Base-by-base conservation (phyloP, 495 filamentous ascomycete species). In the Emericellopsis terricola region DNA sequence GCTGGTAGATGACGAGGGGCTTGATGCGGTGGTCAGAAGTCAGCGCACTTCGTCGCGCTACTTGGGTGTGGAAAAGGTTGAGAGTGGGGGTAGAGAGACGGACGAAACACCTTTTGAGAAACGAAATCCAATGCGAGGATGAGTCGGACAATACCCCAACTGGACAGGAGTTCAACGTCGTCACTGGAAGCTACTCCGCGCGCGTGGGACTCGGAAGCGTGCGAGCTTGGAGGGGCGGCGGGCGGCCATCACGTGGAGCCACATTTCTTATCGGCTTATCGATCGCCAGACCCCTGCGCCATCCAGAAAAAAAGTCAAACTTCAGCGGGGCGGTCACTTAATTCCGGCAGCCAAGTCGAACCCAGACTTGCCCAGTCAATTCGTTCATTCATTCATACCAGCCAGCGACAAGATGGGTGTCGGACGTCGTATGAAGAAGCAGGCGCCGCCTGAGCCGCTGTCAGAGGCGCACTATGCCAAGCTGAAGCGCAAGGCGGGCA, bases 381-480 rank as follows among this genome's bases (percentile, higher is more conserved):
- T 29, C 28, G 8, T 15, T 14, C 28, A 15, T 9, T 5, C 8
- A 9, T 29, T 29, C 4, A 8, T 8, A 4, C 4, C 29, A 15
- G 15, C 6, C 15, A 11, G 3, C 29, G 15, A 18, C 29, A 15
- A 53, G 51, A 94, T 94, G 86, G 86, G 86, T 58, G 63, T 69
- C 38, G 80, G 83, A 41, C 81, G 84, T 46, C 84, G 89, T 41
- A 87, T 94, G 77, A 76, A 80, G 52, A 94, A 96, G 59, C 89
- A 97, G 64, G 91, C 83, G 23, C 69, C 79, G 40, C 91, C 91
- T 19, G 68, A 73, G 38, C 67, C 74, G 19, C 69, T 94, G 38
- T 78, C 87, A 44, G 84, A 93, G 52, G 73, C 70, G 17, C 78
- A 77, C 45, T 73, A 80, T 40, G 66, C 74, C 20, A 73, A 72